phyloP scores from a whole-genome alignment of 495 filamentous ascomycete genomes.

The Lepidopterella palustris region DNA sequence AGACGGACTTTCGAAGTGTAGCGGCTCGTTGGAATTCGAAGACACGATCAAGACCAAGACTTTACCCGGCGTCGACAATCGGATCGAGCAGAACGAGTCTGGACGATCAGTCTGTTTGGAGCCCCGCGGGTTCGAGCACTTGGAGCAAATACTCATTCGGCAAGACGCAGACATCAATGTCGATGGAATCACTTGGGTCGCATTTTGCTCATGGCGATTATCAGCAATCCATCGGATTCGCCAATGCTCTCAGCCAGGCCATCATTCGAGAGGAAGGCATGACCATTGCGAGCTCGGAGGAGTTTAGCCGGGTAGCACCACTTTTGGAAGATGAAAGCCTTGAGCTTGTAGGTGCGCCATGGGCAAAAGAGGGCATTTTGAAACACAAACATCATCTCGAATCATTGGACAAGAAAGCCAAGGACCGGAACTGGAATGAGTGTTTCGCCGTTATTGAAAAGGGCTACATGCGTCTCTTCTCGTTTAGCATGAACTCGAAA shows the following conservation, averaged over 20 bases:
- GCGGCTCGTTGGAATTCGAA: constrained; percentile 75
- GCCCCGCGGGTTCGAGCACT: constrained; percentile 76
- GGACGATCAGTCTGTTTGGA: constrained; percentile 90
- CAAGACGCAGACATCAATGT: constrained; percentile 83
- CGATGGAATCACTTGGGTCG: constrained; percentile 79
- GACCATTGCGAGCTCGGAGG: constrained; percentile 41
- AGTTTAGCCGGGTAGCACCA: constrained; percentile 48
- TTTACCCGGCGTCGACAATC: constrained; percentile 71
- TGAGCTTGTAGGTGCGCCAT: constrained; percentile 84
- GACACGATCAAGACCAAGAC: constrained; percentile 71
- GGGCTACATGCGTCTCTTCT: constrained; percentile 92
- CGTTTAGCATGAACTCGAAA: constrained; percentile 67
- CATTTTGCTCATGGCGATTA: constrained; percentile 76
- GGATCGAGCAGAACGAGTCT: constrained; percentile 91
- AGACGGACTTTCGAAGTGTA: constrained; percentile 57
- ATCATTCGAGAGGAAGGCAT: constrained; percentile 85
- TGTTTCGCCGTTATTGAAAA: constrained; percentile 98
- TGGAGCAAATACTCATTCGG: constrained; percentile 94
- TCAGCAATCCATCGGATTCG: constrained; percentile 94
- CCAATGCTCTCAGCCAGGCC: constrained; percentile 87
- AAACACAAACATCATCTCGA: constrained; percentile 97
- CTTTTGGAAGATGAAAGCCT: constrained; percentile 87
- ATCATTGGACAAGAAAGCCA: constrained; percentile 78
- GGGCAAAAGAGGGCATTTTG: constrained; percentile 94
- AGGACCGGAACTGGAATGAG: constrained; percentile 87